Conservation (phyloP, 345 rosid genomes). For the Gossypium herbaceum region DNA sequence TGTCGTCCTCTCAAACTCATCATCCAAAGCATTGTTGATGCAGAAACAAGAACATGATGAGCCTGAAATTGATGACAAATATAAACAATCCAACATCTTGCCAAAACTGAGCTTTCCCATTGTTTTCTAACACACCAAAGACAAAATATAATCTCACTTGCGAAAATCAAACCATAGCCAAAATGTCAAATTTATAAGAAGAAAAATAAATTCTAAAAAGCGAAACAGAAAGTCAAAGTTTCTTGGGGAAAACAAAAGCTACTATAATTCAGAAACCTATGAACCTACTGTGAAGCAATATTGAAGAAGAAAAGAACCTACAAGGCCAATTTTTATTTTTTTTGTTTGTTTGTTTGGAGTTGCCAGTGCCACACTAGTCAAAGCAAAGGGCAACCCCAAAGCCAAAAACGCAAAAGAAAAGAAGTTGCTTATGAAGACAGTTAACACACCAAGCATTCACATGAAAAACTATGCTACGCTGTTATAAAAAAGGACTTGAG, state of each 20-base stretch:
- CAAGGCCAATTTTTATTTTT: not conserved
- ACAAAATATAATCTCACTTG: constrained; percentile 6
- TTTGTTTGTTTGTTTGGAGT: not conserved
- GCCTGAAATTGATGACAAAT: constrained; percentile 32
- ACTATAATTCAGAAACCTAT: not conserved
- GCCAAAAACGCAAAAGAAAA: not conserved
- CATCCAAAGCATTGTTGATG: constrained; percentile 38
- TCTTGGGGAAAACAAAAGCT: not conserved
- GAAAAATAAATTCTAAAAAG: constrained; percentile 1
- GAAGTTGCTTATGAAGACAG: not conserved
- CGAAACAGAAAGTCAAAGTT: not conserved
- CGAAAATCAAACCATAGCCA: constrained; percentile 13
- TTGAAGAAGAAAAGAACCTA: constrained; percentile 1
- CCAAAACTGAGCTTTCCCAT: constrained; percentile 59
- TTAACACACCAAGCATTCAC: not conserved
- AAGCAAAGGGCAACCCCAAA: not conserved
- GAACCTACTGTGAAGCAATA: not conserved
- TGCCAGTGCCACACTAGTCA: not conserved
- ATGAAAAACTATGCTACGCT: not conserved
- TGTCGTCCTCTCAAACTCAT: constrained; percentile 41
- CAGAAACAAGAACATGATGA: constrained; percentile 56
- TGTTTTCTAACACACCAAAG: constrained; percentile 9
- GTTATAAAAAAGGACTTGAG: too few relatives aligned
- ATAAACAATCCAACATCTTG: constrained; percentile 46
- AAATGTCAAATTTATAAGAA: not conserved